These are phyloP conservation scores for Phytophthora niederhauseri DNA, from an alignment of 352 stramenopile species.

Conservation along the genomic window DNA sequence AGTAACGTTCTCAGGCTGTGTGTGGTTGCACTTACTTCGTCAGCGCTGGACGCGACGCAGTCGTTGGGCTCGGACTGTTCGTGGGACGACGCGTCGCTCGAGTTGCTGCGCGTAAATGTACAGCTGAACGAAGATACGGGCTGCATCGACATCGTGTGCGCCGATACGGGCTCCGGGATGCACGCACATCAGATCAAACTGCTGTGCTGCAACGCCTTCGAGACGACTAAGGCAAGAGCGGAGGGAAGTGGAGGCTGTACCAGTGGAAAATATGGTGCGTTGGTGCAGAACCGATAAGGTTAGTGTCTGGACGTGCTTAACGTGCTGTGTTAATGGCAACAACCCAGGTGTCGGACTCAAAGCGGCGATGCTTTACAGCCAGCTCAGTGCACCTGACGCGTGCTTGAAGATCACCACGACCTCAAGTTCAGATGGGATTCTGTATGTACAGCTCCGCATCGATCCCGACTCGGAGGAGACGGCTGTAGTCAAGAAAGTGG, in stretches of 20 bases:
- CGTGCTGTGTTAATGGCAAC: not conserved
- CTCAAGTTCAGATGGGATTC: conserved; percentile 57
- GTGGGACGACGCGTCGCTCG: conserved; percentile 32
- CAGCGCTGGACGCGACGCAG: conserved; percentile 70
- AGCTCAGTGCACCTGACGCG: conserved; percentile 43
- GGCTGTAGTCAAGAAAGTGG: conserved; percentile 62
- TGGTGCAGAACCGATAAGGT: not conserved
- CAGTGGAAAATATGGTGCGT: conserved; percentile 71
- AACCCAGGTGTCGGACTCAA: conserved; percentile 73
- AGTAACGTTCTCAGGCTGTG: not conserved
- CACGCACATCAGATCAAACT: conserved; percentile 62
- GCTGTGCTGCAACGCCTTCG: conserved; percentile 74
- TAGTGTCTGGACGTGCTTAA: not conserved
- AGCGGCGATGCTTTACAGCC: conserved; percentile 76
- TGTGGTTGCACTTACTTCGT: not conserved
- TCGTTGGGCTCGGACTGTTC: conserved; percentile 24
- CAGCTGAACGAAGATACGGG: conserved; percentile 30
- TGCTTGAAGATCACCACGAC: conserved; percentile 74
- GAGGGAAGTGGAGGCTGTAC: conserved; percentile 15
- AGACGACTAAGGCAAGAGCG: conserved; percentile 57
- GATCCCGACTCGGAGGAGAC: conserved; percentile 62
- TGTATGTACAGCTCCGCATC: conserved; percentile 76
- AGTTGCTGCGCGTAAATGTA: conserved; percentile 60
- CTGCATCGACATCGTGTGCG: conserved; percentile 71
- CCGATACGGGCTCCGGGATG: conserved; percentile 77